phyloP scores from a whole-genome alignment of 306 rosid genomes.

The Medicago lupulina region DNA sequence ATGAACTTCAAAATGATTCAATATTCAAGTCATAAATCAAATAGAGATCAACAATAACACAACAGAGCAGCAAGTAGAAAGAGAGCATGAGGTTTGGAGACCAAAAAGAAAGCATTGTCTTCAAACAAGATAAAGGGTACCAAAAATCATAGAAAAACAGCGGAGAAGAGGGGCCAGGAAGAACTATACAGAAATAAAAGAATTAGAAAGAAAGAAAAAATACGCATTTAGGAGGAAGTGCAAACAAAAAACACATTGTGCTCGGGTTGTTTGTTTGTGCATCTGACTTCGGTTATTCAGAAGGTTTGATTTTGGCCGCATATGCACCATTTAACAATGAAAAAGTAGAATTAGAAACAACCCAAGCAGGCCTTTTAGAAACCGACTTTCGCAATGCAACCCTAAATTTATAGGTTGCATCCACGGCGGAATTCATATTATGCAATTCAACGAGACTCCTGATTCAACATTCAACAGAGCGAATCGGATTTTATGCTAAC shows the following conservation, averaged over 20 bases:
- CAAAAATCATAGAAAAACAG: not conserved
- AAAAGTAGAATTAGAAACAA: not conserved
- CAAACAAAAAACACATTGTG: not conserved
- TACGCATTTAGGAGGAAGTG: not conserved
- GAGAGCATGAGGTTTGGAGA: not conserved
- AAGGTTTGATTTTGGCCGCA: not conserved
- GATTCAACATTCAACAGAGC: not conserved
- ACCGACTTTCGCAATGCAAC: not conserved
- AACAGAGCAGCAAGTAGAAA: not conserved
- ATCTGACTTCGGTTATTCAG: conserved; percentile 10
- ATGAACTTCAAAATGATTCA: no score
- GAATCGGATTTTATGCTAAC: not conserved
- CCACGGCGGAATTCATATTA: not conserved
- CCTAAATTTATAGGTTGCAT: not conserved
- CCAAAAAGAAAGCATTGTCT: not conserved
- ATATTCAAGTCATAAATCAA: no score
- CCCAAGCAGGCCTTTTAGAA: not conserved
- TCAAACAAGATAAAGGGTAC: not conserved
- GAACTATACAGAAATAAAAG: not conserved
- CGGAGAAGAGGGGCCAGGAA: not conserved
- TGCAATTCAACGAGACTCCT: not conserved
- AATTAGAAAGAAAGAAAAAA: not conserved
- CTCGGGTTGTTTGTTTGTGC: not conserved
- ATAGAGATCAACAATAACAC: not conserved
- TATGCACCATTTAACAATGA: not conserved